phyloP scores from a whole-genome alignment of 2,329 filamentous ascomycete species.

The Trichoderma aggressivum region DNA sequence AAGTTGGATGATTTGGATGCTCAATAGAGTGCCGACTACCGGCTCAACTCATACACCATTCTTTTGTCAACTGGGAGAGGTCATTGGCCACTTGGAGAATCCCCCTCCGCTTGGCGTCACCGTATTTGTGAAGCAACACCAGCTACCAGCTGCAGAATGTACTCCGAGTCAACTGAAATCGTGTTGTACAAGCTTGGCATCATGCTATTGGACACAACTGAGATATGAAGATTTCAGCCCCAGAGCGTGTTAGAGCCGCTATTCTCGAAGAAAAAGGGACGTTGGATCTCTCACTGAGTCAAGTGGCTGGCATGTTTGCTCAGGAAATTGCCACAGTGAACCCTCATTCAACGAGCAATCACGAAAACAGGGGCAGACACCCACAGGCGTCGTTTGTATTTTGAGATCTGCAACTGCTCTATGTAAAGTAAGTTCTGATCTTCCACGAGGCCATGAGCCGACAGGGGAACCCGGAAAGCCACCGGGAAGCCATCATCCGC shows the following conservation, averaged over 20 bases:
- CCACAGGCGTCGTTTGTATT: neutral
- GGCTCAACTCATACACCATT: neutral
- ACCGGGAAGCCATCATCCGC: slow-evolving; percentile 12
- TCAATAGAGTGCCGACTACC: neutral
- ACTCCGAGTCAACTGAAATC: neutral
- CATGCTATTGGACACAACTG: slow-evolving; percentile 1
- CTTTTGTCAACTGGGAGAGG: neutral
- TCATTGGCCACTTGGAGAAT: neutral
- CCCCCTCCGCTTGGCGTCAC: neutral
- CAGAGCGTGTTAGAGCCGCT: neutral
- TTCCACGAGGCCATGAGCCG: slow-evolving; percentile 14
- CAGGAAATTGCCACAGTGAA: neutral
- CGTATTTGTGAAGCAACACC: neutral
- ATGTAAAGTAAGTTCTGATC: neutral
- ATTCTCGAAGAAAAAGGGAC: neutral
- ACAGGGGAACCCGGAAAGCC: neutral
- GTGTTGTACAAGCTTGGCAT: slow-evolving; percentile 4
- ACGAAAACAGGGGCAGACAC: neutral
- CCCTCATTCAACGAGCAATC: neutral
- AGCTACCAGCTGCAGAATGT: neutral
- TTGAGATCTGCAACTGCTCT: neutral
- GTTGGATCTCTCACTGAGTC: neutral
- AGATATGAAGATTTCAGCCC: neutral
- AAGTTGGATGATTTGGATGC: neutral
- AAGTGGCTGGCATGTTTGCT: neutral